Conservation (phyloP, 2,329 filamentous ascomycete genomes). For the Aspergillus unguis region DNA sequence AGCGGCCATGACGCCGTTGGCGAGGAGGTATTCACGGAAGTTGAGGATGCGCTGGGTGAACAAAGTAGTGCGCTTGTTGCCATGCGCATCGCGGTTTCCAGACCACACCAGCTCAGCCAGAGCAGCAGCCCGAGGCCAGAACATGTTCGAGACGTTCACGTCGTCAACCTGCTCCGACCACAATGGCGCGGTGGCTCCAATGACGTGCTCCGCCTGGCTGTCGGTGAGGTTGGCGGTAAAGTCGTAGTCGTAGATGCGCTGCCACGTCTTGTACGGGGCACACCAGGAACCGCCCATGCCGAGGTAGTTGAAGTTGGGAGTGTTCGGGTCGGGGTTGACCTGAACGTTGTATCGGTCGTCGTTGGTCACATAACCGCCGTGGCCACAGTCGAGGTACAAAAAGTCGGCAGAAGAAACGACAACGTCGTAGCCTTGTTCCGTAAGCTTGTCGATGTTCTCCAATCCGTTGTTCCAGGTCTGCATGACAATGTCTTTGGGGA, state of each 20-base stretch:
- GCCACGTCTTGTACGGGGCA: conserved; percentile 59
- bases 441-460: conserved; percentile 51
- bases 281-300: conserved; percentile 57
- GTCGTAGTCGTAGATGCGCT: conserved; percentile 59
- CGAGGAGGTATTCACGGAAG: conserved; percentile 58
- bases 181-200: conserved; percentile 52
- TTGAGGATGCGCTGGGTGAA: conserved; percentile 57
- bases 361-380: conserved; percentile 54
- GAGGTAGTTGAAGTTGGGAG: conserved; percentile 54
- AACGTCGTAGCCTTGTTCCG: conserved; percentile 51
- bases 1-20: conserved; percentile 51
- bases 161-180: conserved; percentile 58
- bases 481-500: conserved; percentile 52
- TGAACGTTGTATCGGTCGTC: conserved; percentile 56
- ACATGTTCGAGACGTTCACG: conserved; percentile 47
- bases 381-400: conserved; percentile 57
- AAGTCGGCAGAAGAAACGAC: conserved; percentile 57
- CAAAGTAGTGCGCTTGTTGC: conserved; percentile 51
- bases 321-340: conserved; percentile 48
- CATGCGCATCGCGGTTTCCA: conserved; percentile 50
- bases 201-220: conserved; percentile 47
- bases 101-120: conserved; percentile 56
- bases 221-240: conserved; percentile 51
- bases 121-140: conserved; percentile 58
- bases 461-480: conserved; percentile 56